Evolutionary conservation across 257 asterid species (phyloP).

Genomic region (Solanum chiquidenum): DNA sequence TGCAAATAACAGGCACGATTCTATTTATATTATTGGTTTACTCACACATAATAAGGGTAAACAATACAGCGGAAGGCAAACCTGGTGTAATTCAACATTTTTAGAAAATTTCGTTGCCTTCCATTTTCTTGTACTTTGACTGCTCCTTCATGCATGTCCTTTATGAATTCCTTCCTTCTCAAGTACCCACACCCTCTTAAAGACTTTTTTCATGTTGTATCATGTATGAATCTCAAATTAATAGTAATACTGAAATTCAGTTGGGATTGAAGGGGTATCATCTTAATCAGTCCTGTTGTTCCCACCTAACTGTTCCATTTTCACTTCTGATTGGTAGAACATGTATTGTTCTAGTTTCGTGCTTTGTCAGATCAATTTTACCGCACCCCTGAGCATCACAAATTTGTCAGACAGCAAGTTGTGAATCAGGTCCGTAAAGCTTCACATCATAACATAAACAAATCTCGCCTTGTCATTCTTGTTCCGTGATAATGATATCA

Average conservation of each 20-base stretch:
- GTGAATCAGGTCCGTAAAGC: slow-evolving; percentile 65
- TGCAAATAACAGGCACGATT: neutral
- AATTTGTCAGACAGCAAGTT: slow-evolving; percentile 82
- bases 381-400: slow-evolving; percentile 88
- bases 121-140: neutral
- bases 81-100: neutral
- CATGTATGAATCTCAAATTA: neutral
- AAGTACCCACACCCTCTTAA: neutral
- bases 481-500: slow-evolving; percentile 7
- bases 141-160: neutral
- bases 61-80: neutral
- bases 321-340: neutral
- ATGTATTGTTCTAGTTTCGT: slow-evolving; percentile 47
- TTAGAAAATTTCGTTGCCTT: neutral
- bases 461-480: neutral
- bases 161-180: neutral
- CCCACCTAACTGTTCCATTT: neutral
- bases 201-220: neutral
- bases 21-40: neutral
- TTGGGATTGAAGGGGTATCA: neutral
- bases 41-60: neutral
- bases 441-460: neutral
- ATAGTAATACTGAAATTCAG: neutral
- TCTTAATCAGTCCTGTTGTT: neutral
- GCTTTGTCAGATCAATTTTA: slow-evolving; percentile 93